Base-by-base conservation (phyloP, 169 alveolate species). In the Plasmodium malariae region DNA sequence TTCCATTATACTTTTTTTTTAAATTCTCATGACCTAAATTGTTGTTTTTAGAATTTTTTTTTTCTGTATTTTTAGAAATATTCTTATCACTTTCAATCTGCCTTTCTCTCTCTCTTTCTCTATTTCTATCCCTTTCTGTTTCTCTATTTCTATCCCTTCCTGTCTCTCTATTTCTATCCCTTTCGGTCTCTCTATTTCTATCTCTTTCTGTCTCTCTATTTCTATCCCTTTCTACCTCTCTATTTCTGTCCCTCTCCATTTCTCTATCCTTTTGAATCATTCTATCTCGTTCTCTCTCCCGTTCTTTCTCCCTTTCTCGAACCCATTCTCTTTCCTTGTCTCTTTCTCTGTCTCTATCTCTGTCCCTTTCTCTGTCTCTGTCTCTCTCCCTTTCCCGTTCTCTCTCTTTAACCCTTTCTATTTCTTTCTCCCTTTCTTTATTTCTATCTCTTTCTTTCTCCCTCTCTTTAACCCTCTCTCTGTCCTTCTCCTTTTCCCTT, bases 331-430 rank as follows among this genome's bases (percentile, higher is more conserved):
- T 12, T 17, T 37, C 59, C 40, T 17, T 74, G 3, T 74, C 87
- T 40, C 36, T 54, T 11, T 54, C 71, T 30, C 49, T 73, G 4
- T 48, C 21, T 55, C 88, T 34, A 19, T 59, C 73, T 12, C 57
- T 5, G 0, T 60, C 88, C 9, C 62, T 17, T 1, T 60, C 59
- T 17, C 73, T 74, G 0, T 59, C n/a, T 21, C 74, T 63, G 6
- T 74, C 63, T 40, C 88, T 48, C 3, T 26, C 57, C 30, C 34
- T n/a, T 19, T 73, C 87, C 55, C 87, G 26, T 1, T 73, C 74
- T n/a, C 34, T 49, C 2, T 74, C 88, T 36, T 60, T 74, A 7
- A 21, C 17, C 1, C 28, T 9, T 4, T 51, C 74, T 17, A 73
- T n/a, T 0, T 54, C 37, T 2, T 32, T 12, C 0, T 54, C 80